Evolutionary conservation across 2,329 filamentous ascomycete species (phyloP), one percentile per base, ranked within the genome.

Genomic region (Diaporthe citrichinensis): DNA sequence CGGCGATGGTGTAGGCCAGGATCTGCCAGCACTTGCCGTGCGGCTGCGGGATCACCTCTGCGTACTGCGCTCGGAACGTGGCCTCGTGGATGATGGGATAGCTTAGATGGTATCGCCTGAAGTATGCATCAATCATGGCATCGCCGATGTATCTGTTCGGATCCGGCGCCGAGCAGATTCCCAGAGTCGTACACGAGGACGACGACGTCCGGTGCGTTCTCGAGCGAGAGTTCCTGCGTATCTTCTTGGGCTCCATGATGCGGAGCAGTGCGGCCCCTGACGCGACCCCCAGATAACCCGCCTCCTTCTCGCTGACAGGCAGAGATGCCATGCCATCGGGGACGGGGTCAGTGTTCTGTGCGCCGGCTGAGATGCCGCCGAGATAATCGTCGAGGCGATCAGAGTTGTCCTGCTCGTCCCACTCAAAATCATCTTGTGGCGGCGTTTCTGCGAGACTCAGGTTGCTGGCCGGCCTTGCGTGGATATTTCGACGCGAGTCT

Each of bases 21-120:
- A 77, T 73, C 8, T 75, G 73, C 76, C 76, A 77, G 20, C 73
- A 73, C 57, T 77, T 73, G 4, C 73, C 76, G 17, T 77, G 73
- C 2, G 76, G 76, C 17, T 73, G 68, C 15, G 76, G 73, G 46
- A 77, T 77, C 36, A 77, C 69, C 57, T 77, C 73, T 14, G 73
- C 75, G 46, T 72, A 77, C 53, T 77, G 76, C 17, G 76, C 76
- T 3, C 84, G 80, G 67, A 87, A 87, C 0, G 83, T 84, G 10
- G 83, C 80, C 72, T 87, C 85, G 76, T 88, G 85, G 4, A 88
- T 78, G 28, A 88, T 82, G 0, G 86, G 87, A 72, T 87, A 88
- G 49, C 82, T 84, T 14, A 83, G 76, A 77, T 88, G 85, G 75
- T 85, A 87, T 15, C 83, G 77, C 8, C 79, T 78, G 76, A 88